phyloP scores from a whole-genome alignment of 305 asterid genomes.

The Ilex paraguariensis region DNA sequence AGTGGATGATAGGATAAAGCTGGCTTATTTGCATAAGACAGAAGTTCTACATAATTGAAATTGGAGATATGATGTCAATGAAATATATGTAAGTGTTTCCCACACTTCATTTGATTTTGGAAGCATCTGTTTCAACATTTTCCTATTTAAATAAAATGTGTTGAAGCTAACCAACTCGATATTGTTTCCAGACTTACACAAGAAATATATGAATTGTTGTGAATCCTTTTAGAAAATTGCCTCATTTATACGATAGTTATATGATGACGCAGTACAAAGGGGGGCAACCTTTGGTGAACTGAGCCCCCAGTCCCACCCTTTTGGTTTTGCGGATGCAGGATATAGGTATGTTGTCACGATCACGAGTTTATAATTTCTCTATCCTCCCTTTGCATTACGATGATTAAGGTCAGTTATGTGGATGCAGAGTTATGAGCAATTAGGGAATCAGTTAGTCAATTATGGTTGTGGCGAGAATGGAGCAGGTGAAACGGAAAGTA shows the following conservation, averaged over 20 bases:
- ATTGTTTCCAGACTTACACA: constrained; percentile 59
- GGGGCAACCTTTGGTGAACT: constrained; percentile 83
- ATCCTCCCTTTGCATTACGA: constrained; percentile 1
- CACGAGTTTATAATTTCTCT: constrained; percentile 12
- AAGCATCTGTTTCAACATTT: neutral
- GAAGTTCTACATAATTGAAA: constrained; percentile 62
- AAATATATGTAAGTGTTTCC: constrained; percentile 62
- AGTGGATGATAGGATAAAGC: constrained; percentile 90
- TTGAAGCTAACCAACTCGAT: constrained; percentile 18
- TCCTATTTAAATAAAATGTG: constrained; percentile 6
- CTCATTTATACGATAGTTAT: constrained; percentile 83
- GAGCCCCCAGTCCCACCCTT: constrained; percentile 74
- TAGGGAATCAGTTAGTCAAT: constrained; percentile 79
- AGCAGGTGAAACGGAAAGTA: constrained; percentile 90
- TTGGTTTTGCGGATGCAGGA: constrained; percentile 93
- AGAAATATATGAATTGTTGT: constrained; percentile 87
- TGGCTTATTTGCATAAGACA: constrained; percentile 92
- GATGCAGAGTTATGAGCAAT: constrained; percentile 70
- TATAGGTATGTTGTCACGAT: constrained; percentile 46
- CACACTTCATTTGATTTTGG: neutral
- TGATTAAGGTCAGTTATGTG: constrained; percentile 7
- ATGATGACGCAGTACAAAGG: constrained; percentile 94
- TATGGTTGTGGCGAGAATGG: constrained; percentile 92
- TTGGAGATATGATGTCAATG: constrained; percentile 86
- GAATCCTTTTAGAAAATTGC: constrained; percentile 84